Conservation (phyloP, 495 filamentous ascomycete genomes). For the Penicillium mononematosum region DNA sequence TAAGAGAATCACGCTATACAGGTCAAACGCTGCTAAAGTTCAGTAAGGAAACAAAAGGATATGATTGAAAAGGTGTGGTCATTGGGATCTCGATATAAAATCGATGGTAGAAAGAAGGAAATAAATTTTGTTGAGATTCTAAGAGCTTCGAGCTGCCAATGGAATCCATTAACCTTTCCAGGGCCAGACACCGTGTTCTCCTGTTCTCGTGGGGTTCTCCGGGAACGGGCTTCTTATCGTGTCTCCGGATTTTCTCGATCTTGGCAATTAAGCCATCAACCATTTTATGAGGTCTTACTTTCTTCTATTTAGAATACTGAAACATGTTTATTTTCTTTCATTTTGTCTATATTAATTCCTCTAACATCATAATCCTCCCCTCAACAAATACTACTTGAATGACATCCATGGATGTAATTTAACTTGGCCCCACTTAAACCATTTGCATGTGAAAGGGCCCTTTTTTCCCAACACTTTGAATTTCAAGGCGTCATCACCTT, state of each 20-base stretch:
- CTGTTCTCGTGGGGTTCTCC: slow-evolving; percentile 4
- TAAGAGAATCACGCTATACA: slow-evolving; percentile 1
- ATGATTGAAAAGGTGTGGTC: background rate
- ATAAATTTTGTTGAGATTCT: slow-evolving; percentile 7
- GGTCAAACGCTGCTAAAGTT: background rate
- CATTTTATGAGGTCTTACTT: background rate
- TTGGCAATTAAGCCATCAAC: no score
- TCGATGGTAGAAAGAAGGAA: background rate
- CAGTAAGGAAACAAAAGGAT: background rate
- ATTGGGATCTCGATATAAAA: slow-evolving; percentile 2
- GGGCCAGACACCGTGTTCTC: background rate
- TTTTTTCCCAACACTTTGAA: no score
- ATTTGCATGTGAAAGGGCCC: no score
- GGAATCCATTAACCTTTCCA: slow-evolving; percentile 3
- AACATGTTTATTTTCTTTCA: no score
- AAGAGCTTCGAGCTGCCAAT: slow-evolving; percentile 1
- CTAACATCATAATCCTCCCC: no score
- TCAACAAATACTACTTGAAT: no score
- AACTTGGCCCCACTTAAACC: no score
- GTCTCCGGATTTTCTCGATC: background rate
- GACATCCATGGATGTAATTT: no score
- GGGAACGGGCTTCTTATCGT: slow-evolving; percentile 2
- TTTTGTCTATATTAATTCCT: no score
- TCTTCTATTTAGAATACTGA: no score
- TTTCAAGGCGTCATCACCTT: no score